phyloP scores from a whole-genome alignment of 352 stramenopile species.

The Pythium phragmitis region DNA sequence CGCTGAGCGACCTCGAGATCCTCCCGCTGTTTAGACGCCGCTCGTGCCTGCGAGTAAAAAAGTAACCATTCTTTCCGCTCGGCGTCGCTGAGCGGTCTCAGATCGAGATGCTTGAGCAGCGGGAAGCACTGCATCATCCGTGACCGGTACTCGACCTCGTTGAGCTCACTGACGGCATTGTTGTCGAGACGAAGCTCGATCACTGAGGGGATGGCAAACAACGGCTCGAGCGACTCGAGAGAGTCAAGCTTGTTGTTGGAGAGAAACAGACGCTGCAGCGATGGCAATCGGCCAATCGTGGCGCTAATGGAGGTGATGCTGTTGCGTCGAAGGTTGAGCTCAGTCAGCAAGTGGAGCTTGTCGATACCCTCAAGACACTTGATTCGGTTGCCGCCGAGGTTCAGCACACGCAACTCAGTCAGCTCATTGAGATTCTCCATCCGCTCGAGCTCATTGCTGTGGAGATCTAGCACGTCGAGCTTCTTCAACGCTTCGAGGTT shows the following conservation, averaged over 20 bases:
- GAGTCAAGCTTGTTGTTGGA: slow-evolving; percentile 88
- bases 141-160: slow-evolving; percentile 55
- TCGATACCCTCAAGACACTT: slow-evolving; percentile 75
- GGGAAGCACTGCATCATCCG: slow-evolving; percentile 75
- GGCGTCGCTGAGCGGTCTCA: slow-evolving; percentile 71
- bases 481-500: slow-evolving; percentile 85
- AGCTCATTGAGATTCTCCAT: slow-evolving; percentile 89
- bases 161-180: slow-evolving; percentile 62
- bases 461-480: slow-evolving; percentile 91
- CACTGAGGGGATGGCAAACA: slow-evolving; percentile 74
- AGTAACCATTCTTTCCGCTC: slow-evolving; percentile 61
- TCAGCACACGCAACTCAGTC: slow-evolving; percentile 87
- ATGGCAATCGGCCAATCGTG: slow-evolving; percentile 63
- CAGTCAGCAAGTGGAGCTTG: slow-evolving; percentile 77
- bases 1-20: slow-evolving; percentile 52
- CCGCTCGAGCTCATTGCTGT: slow-evolving; percentile 89
- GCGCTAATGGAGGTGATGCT: slow-evolving; percentile 50
- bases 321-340: slow-evolving; percentile 90
- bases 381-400: slow-evolving; percentile 88
- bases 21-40: slow-evolving; percentile 40
- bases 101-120: slow-evolving; percentile 81
- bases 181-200: slow-evolving; percentile 87
- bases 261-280: slow-evolving; percentile 87
- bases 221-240: slow-evolving; percentile 65
- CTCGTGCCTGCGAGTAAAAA: slow-evolving; percentile 29